Conservation (phyloP, 805 yeast species). For the Yarrowia sp. region DNA sequence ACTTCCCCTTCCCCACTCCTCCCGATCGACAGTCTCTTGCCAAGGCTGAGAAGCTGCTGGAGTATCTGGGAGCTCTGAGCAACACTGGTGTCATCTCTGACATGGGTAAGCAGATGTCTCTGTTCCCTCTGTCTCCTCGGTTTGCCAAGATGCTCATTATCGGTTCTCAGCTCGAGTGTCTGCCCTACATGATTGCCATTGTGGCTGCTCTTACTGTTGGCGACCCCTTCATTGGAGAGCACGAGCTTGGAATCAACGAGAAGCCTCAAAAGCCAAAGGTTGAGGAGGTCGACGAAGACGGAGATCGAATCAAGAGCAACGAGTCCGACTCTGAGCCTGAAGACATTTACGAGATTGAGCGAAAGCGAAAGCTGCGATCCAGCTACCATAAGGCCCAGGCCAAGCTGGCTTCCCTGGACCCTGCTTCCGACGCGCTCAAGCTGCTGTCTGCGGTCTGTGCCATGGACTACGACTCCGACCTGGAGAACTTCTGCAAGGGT, state of each 20-base stretch:
- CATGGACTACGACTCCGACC: conserved; percentile 65
- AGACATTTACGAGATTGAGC: conserved; percentile 50
- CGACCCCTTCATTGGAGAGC: conserved; percentile 81
- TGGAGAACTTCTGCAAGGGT: conserved; percentile 57
- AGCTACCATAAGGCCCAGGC: conserved; percentile 65
- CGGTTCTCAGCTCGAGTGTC: conserved; percentile 84
- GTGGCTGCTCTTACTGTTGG: conserved; percentile 95
- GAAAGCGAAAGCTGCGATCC: conserved; percentile 54
- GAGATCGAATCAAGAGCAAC: conserved; percentile 20
- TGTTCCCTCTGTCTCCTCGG: conserved; percentile 92
- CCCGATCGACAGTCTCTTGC: conserved; percentile 69
- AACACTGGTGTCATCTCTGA: conserved; percentile 66
- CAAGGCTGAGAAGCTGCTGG: conserved; percentile 71
- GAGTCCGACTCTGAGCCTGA: conserved; percentile 39
- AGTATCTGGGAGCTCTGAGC: conserved; percentile 79
- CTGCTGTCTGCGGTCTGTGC: conserved; percentile 87
- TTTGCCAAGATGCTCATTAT: conserved; percentile 88
- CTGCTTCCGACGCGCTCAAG: conserved; percentile 74
- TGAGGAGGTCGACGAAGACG: conserved; percentile 47
- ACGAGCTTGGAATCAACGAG: conserved; percentile 66
- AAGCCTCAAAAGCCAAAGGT: conserved; percentile 40
- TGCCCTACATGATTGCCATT: conserved; percentile 87
- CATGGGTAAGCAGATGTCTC: conserved; percentile 83
- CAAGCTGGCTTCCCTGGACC: conserved; percentile 71
- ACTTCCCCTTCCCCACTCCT: conserved; percentile 96